Evolutionary conservation across 192 early-diverging fungal genomes (phyloP).

Genomic region (Allomyces javanicus): DNA sequence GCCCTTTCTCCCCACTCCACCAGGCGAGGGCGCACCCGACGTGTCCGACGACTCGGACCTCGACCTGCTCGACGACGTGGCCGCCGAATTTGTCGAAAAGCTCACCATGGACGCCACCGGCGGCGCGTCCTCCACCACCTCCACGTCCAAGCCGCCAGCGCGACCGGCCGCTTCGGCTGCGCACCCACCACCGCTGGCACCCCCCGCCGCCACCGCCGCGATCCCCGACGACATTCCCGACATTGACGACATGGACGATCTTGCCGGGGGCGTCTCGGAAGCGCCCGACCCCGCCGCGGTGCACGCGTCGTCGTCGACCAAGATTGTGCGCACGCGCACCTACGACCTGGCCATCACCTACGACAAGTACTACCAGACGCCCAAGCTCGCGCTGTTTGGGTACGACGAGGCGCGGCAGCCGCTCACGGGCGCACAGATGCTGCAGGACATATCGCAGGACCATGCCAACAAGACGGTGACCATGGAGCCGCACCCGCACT

Average conservation of each 20-base stretch:
- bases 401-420: conserved; percentile 81
- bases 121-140: background rate
- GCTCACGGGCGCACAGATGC: conserved; percentile 73
- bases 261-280: conserved; percentile 22
- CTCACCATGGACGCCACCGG: background rate
- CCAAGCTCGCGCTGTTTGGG: conserved; percentile 90
- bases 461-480: conserved; percentile 99
- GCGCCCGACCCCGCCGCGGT: conserved; percentile 3
- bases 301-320: conserved; percentile 10
- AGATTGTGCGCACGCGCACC: conserved; percentile 71
- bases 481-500: conserved; percentile 87
- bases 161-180: no score
- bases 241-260: conserved; percentile 32
- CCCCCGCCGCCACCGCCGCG: background rate
- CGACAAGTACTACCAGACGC: conserved; percentile 99
- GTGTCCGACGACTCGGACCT: background rate
- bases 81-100: conserved; percentile 5
- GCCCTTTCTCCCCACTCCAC: no score
- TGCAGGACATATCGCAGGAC: conserved; percentile 95
- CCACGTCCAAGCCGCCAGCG: background rate
- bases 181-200: background rate
- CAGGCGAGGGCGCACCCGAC: background rate
- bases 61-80: background rate
- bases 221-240: conserved; percentile 1
- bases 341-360: conserved; percentile 99